phyloP scores from a whole-genome alignment of 2,329 filamentous ascomycete species.

The Alternaria alternata region DNA sequence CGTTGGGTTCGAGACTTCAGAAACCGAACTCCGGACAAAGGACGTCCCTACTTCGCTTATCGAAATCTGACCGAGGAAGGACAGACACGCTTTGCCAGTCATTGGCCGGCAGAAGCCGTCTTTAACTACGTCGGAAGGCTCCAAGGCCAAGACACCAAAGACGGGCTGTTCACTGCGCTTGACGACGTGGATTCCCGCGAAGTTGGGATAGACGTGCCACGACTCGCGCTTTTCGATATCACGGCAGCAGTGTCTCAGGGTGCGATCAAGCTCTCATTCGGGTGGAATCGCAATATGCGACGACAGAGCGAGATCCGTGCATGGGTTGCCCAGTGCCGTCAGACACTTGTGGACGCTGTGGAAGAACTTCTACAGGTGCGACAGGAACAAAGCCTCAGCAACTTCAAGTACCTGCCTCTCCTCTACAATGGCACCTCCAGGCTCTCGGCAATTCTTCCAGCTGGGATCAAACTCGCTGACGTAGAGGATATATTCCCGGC shows the following conservation, averaged over 20 bases:
- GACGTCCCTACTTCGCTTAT: conserved; percentile 44
- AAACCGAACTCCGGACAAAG: conserved; percentile 42
- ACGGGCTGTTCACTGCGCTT: conserved; percentile 35
- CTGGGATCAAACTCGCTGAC: conserved; percentile 26
- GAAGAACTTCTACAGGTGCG: conserved; percentile 39
- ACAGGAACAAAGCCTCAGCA: conserved; percentile 36
- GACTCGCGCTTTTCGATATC: conserved; percentile 44
- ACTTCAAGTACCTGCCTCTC: conserved; percentile 43
- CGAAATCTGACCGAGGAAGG: conserved; percentile 37
- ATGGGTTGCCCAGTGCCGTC: conserved; percentile 41
- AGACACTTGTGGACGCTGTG: conserved; percentile 41
- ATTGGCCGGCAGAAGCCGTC: conserved; percentile 46
- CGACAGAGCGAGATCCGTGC: conserved; percentile 37
- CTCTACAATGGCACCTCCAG: conserved; percentile 42
- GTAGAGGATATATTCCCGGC: conserved; percentile 44
- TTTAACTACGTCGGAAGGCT: conserved; percentile 47
- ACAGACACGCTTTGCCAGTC: conserved; percentile 34
- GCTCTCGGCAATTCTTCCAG: conserved; percentile 29
- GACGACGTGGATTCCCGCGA: conserved; percentile 33
- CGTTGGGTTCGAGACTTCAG: conserved; percentile 46
- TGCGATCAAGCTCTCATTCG: conserved; percentile 42
- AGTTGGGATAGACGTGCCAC: conserved; percentile 37
- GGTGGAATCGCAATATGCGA: conserved; percentile 44
- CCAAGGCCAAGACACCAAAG: conserved; percentile 43
- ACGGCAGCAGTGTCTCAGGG: conserved; percentile 42